Conservation (phyloP, 108 stramenopile genomes). For the Pseudonitzschia multistriata region DNA sequence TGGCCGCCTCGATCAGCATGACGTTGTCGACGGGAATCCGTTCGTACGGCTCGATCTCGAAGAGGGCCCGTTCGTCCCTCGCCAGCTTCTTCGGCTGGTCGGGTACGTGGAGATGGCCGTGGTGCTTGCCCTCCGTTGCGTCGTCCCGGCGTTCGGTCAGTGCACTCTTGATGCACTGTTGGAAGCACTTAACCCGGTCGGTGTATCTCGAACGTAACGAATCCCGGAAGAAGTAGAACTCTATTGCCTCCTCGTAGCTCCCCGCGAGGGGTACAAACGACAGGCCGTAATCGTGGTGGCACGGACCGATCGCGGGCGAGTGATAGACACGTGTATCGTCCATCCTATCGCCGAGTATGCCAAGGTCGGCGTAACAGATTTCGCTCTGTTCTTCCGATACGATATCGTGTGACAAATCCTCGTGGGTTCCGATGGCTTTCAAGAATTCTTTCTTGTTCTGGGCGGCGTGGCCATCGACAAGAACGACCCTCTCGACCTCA, state of each 20-base stretch:
- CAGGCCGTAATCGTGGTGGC: neutral
- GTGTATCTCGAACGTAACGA: neutral
- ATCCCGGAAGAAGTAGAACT: conserved; percentile 1
- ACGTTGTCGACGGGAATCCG: neutral
- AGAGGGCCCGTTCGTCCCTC: neutral
- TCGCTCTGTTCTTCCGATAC: neutral
- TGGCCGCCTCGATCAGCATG: conserved; percentile 15
- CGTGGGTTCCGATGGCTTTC: neutral
- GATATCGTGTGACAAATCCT: neutral
- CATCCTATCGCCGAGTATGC: neutral
- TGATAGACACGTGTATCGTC: neutral
- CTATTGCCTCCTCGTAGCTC: neutral
- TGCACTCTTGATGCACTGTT: neutral
- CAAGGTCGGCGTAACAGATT: conserved; percentile 1
- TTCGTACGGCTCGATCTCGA: neutral
- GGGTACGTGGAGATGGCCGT: neutral
- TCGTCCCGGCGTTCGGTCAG: neutral
- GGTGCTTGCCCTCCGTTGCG: neutral
- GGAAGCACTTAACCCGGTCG: neutral
- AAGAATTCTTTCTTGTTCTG: neutral
- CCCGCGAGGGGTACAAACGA: neutral
- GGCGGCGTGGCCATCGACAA: neutral
- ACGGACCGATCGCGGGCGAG: conserved; percentile 7
- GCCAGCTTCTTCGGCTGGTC: neutral
- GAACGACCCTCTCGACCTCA: neutral